Evolutionary conservation across 768 basidiomycete species (phyloP), one percentile per base, ranked within the genome.

Genomic region (Termitomyces eurrhizus): DNA sequence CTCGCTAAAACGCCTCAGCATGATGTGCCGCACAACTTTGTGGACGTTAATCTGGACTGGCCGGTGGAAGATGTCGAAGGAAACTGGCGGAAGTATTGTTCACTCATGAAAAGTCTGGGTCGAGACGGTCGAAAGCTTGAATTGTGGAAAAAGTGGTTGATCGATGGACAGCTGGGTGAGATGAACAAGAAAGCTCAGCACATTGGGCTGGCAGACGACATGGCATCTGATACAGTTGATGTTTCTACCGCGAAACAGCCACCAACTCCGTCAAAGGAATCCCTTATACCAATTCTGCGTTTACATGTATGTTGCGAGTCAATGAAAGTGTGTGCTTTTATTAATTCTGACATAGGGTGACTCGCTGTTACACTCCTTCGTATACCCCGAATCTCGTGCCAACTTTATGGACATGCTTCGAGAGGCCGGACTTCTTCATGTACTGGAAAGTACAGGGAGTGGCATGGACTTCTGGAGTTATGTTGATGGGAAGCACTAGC

Each of bases 51-150:
- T 29, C 75, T 78, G 24, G 74, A 83, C 0, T 93, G 90, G 89
- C 66, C 72, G 39, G 84, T 83, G 9, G 74, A 80, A 54, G 77
- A 77, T 52, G 53, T 64, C 0, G 76, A 82, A 36, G 77, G 72
- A 5, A 85, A 91, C 62, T 92, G 90, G 89, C 71, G 76, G 3
- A 74, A 83, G 52, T 84, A 84, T 65, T 82, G 74, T 56, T 60
- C 67, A 14, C 69, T 86, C 39, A 79, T 92, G 78, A 79, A 74
- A 64, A 70, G 67, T 0, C 75, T 86, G 37, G 82, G 79, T 33
- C 76, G 81, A 51, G 92, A 93, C 65, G 90, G 92, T 7, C 80
- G 81, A 59, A 90, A 85, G 69, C 76, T 93, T 16, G 92, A 93
- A 57, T 69, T 90, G 12, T 93, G 92, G 92, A 78, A 75, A 59